A percentile compares a stretch with the other conserved stretches of the same genome.
These are phyloP conservation scores for Podila horticola DNA, from an alignment of 192 early-diverging fungal genomes.

Conservation along the genomic window DNA sequence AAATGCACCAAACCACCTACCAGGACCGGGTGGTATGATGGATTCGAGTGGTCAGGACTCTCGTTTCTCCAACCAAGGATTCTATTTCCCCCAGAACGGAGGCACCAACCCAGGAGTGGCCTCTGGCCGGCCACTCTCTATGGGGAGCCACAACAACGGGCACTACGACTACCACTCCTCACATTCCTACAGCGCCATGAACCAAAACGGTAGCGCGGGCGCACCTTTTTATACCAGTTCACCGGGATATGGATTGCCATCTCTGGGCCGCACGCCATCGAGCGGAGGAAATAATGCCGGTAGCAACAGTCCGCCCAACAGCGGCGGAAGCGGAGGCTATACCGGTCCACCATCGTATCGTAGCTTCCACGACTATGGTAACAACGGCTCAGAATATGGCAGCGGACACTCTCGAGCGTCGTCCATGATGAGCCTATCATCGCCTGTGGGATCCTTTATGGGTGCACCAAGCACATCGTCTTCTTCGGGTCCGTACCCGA, in stretches of 20 bases:
- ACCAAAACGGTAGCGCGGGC: constrained; percentile 29
- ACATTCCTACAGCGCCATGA: constrained; percentile 28
- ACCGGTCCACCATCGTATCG: neutral
- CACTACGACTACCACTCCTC: constrained; percentile 4
- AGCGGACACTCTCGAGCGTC: constrained; percentile 34
- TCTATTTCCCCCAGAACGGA: constrained; percentile 37
- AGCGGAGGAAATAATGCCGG: neutral
- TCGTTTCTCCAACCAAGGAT: constrained; percentile 32
- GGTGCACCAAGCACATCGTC: constrained; percentile 13
- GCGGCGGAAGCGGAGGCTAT: neutral
- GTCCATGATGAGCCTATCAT: constrained; percentile 40
- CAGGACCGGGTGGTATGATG: constrained; percentile 19
- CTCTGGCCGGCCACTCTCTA: constrained; percentile 21
- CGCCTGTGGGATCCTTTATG: constrained; percentile 38
- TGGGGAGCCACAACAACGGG: constrained; percentile 7
- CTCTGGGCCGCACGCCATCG: neutral
- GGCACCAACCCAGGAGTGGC: neutral
- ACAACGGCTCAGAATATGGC: constrained; percentile 18
- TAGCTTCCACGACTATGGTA: constrained; percentile 27
- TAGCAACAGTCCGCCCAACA: neutral
- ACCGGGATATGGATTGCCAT: constrained; percentile 20
- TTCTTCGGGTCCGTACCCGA: constrained; percentile 24
- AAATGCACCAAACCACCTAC: constrained; percentile 14
- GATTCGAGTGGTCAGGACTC: constrained; percentile 15
- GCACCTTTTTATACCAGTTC: constrained; percentile 30